Evolutionary conservation across 2,329 filamentous ascomycete species (phyloP).

Genomic region (Aspergillus clavatus): DNA sequence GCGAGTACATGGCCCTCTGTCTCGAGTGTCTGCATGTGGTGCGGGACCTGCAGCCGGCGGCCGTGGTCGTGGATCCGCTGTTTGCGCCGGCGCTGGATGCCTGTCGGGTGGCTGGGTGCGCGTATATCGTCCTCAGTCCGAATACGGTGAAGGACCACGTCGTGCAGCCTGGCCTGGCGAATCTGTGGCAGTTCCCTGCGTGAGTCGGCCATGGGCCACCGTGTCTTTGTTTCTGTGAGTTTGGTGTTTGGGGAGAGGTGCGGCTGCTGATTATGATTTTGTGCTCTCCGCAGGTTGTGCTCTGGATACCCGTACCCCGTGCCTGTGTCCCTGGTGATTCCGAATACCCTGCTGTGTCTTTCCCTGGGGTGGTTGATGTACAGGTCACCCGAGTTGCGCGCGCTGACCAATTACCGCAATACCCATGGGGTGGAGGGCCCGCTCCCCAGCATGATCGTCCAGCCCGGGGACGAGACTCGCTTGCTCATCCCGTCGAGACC

Average conservation of each 20-base stretch:
- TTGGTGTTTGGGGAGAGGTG: not conserved
- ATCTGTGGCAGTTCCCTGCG: slow-evolving; percentile 18
- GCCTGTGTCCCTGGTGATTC: slow-evolving; percentile 35
- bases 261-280: too few species aligned
- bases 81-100: slow-evolving; percentile 40
- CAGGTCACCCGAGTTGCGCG: slow-evolving; percentile 14
- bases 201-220: too few species aligned
- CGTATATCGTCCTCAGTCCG: slow-evolving; percentile 37
- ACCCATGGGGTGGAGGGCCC: slow-evolving; percentile 16
- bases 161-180: slow-evolving; percentile 29
- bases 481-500: slow-evolving; percentile 18
- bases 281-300: too few species aligned
- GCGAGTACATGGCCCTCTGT: slow-evolving; percentile 38
- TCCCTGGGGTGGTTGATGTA: slow-evolving; percentile 18
- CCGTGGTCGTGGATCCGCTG: slow-evolving; percentile 38
- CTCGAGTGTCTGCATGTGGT: slow-evolving; percentile 31
- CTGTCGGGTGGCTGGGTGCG: slow-evolving; percentile 29
- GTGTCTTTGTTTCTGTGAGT: too few species aligned
- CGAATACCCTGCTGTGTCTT: slow-evolving; percentile 39
- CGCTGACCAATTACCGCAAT: slow-evolving; percentile 22
- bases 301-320: slow-evolving; percentile 43
- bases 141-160: slow-evolving; percentile 44
- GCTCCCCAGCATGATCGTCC: slow-evolving; percentile 9
- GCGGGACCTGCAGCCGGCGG: slow-evolving; percentile 28
- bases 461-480: slow-evolving; percentile 1